Evolutionary conservation across 1,139 yeast genomes (phyloP).

Genomic region (Geotrichum candidum): DNA sequence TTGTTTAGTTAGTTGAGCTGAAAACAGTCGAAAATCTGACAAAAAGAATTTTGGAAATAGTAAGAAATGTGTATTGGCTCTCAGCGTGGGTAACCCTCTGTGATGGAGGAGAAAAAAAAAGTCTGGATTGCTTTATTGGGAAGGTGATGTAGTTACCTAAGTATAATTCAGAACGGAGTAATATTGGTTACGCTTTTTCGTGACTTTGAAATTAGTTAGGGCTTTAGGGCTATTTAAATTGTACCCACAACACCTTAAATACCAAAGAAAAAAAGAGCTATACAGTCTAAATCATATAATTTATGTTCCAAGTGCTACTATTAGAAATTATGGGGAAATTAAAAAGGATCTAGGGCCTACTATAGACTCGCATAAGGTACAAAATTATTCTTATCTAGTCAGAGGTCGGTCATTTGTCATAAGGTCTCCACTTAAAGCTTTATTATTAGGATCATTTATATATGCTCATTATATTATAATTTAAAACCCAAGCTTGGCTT

Average conservation of each 20-base stretch:
- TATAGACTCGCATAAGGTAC: no score
- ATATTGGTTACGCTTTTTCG: neutral
- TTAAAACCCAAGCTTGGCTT: constrained; percentile 3
- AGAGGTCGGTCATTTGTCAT: neutral
- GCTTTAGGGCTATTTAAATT: neutral
- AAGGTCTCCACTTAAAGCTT: neutral
- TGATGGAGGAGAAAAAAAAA: neutral
- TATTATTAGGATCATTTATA: neutral
- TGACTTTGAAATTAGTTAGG: neutral
- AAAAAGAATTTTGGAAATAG: constrained; percentile 8
- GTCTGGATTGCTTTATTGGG: neutral
- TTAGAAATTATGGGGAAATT: no score
- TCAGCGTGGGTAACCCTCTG: constrained; percentile 5
- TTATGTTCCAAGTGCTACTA: neutral
- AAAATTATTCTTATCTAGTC: neutral
- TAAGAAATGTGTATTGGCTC: neutral
- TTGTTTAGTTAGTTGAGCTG: constrained; percentile 13
- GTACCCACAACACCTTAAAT: neutral
- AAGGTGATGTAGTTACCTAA: neutral
- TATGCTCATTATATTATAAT: neutral
- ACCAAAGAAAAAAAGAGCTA: neutral
- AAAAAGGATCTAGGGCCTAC: no score
- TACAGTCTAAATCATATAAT: neutral
- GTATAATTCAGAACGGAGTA: neutral
- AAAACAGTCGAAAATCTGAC: constrained; percentile 10